phyloP scores from a whole-genome alignment of 768 basidiomycete species.

The Coprinopsis cinerea region DNA sequence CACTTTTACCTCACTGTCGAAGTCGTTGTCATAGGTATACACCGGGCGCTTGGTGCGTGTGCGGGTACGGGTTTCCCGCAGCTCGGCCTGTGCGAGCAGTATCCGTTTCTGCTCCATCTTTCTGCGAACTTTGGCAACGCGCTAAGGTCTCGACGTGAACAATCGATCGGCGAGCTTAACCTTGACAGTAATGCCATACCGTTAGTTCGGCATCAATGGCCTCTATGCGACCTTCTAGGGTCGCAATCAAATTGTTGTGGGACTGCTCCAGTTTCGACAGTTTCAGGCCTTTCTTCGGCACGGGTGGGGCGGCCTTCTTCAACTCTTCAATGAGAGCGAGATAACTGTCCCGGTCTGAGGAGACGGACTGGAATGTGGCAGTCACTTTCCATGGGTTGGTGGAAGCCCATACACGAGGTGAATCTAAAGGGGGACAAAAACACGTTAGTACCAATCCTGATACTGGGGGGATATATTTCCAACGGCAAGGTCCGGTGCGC shows the following conservation, averaged over 20 bases:
- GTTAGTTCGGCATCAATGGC: slow-evolving; percentile 62
- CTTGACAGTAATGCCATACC: slow-evolving; percentile 43
- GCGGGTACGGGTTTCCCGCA: slow-evolving; percentile 75
- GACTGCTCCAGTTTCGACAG: slow-evolving; percentile 49
- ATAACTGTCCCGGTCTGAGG: slow-evolving; percentile 73
- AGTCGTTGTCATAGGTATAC: slow-evolving; percentile 70
- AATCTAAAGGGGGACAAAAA: slow-evolving; percentile 46
- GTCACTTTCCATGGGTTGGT: slow-evolving; percentile 90
- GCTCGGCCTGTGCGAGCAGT: slow-evolving; percentile 67
- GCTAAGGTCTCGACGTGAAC: slow-evolving; percentile 33
- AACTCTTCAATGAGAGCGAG: slow-evolving; percentile 54
- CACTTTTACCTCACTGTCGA: slow-evolving; percentile 58
- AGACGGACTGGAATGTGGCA: slow-evolving; percentile 65
- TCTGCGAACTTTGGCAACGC: slow-evolving; percentile 62
- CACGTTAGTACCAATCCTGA: slow-evolving; percentile 23
- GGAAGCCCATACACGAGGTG: slow-evolving; percentile 76
- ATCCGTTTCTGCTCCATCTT: slow-evolving; percentile 64
- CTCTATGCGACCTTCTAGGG: slow-evolving; percentile 59
- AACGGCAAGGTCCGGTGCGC: slow-evolving; percentile 31
- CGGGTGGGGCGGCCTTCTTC: slow-evolving; percentile 43
- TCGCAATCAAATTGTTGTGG: slow-evolving; percentile 56
- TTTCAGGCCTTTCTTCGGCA: slow-evolving; percentile 42
- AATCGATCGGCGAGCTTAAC: slow-evolving; percentile 4
- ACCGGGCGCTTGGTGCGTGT: slow-evolving; percentile 68
- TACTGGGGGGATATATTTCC: slow-evolving; percentile 16